Percentiles rank a stretch among this genome's conserved stretches.
Conservation (phyloP, 768 basidiomycete species). For the Lyophyllum semitale region DNA sequence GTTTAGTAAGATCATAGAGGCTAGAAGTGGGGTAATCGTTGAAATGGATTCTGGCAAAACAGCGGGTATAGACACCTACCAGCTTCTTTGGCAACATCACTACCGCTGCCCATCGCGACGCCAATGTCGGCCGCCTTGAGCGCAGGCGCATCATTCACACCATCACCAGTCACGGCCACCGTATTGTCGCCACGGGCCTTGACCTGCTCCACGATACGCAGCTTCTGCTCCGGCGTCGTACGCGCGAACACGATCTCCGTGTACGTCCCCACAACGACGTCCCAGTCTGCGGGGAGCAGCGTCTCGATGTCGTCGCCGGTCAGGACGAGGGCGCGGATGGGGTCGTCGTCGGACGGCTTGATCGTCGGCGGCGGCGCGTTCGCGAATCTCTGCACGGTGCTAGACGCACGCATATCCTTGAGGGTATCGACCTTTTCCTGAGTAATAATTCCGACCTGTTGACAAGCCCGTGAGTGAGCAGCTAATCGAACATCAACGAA, state of each 20-base stretch:
- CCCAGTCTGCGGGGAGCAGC: constrained; percentile 37
- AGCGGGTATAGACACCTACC: too few relatives aligned
- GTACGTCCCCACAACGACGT: constrained; percentile 36
- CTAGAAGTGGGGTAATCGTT: too few relatives aligned
- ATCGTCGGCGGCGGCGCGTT: background rate
- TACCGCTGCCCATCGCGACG: constrained; percentile 98
- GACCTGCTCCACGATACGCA: constrained; percentile 21
- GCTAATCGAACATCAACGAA: too few relatives aligned
- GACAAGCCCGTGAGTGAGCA: too few relatives aligned
- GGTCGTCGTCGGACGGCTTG: constrained; percentile 25
- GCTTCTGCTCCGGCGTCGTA: constrained; percentile 60
- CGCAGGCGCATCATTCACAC: constrained; percentile 97
- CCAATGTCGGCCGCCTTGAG: constrained; percentile 97
- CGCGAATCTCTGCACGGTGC: constrained; percentile 1
- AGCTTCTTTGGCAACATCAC: constrained; percentile 88
- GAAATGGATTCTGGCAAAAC: too few relatives aligned
- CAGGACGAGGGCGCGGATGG: constrained; percentile 37
- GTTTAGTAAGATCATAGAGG: too few relatives aligned
- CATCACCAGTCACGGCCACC: constrained; percentile 84
- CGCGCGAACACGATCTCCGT: constrained; percentile 52
- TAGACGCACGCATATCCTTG: too few relatives aligned
- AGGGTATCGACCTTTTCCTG: constrained; percentile 19
- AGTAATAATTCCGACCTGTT: constrained; percentile 44
- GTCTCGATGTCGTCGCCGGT: constrained; percentile 43
- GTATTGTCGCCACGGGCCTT: constrained; percentile 30